These are phyloP conservation scores for Gymnopilus junonius DNA, from an alignment of 768 basidiomycete genomes.

Conservation along the genomic window DNA sequence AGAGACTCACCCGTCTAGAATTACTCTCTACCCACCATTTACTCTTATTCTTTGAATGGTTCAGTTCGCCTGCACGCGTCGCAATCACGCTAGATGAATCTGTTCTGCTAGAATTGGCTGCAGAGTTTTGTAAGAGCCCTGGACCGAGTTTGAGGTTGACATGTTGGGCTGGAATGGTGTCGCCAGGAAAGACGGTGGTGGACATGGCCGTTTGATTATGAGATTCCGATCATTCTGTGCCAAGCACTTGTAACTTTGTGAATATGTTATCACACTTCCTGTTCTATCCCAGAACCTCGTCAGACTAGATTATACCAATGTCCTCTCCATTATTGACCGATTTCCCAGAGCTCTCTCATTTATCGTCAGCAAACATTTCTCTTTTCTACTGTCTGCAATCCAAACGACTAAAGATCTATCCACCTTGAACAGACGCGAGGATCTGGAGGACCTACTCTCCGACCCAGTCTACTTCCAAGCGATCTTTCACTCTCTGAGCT, in stretches of 20 bases:
- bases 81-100: constrained; percentile 46
- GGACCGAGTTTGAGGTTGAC: constrained; percentile 88
- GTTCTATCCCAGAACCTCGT: constrained; percentile 1
- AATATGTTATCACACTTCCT: not conserved
- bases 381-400: not conserved
- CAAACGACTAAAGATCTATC: not conserved
- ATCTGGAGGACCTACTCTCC: constrained; percentile 85
- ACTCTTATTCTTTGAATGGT: constrained; percentile 72
- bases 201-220: constrained; percentile 37
- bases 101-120: constrained; percentile 27
- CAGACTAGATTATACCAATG: constrained; percentile 34
- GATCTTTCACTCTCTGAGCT: constrained; percentile 76
- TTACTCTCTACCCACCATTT: constrained; percentile 92
- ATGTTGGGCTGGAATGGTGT: constrained; percentile 72
- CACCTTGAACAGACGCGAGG: constrained; percentile 71
- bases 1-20: constrained; percentile 75
- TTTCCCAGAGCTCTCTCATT: constrained; percentile 73
- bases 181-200: constrained; percentile 77
- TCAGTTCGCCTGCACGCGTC: constrained; percentile 72
- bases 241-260: not conserved
- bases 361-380: constrained; percentile 58
- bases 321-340: constrained; percentile 55
- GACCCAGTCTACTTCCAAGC: constrained; percentile 89
- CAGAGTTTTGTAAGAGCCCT: constrained; percentile 63
- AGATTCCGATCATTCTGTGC: constrained; percentile 9